Percentiles rank a stretch among this genome's conserved stretches.
phyloP scores from a whole-genome alignment of 306 rosid genomes.

The Alnus rubra region DNA sequence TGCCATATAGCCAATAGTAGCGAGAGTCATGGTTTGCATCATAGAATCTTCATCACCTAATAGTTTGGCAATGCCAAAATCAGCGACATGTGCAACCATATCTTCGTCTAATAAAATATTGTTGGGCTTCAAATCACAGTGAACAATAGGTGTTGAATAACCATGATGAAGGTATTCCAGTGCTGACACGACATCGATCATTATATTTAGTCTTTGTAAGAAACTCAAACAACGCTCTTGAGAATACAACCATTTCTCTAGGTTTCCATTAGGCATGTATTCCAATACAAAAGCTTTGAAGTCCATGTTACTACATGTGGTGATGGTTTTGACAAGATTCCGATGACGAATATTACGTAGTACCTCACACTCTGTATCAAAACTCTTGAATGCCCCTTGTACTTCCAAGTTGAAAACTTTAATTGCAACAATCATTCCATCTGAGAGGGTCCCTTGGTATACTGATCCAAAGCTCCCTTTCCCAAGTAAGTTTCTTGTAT shows the following conservation, averaged over 20 bases:
- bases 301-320: constrained; percentile 27
- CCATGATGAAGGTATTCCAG: constrained; percentile 38
- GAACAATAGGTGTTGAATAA: constrained; percentile 31
- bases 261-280: constrained; percentile 28
- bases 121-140: constrained; percentile 27
- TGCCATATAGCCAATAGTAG: constrained; percentile 35
- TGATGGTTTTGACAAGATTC: constrained; percentile 26
- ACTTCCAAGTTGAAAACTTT: constrained; percentile 22
- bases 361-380: constrained; percentile 27
- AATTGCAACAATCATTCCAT: constrained; percentile 26
- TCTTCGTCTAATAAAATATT: constrained; percentile 31
- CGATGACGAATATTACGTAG: constrained; percentile 28
- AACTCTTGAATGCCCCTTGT: constrained; percentile 17
- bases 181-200: constrained; percentile 35
- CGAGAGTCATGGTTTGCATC: constrained; percentile 23
- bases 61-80: constrained; percentile 37
- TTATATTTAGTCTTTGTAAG: constrained; percentile 29
- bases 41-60: constrained; percentile 24
- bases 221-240: constrained; percentile 11
- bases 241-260: constrained; percentile 34
- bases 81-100: constrained; percentile 34
- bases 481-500: constrained; percentile 22
- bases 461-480: constrained; percentile 31
- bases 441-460: constrained; percentile 25
- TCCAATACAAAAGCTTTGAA: constrained; percentile 34